These are phyloP conservation scores for Sporothrix humicola DNA, from an alignment of 2,329 filamentous ascomycete genomes.

Conservation along the genomic window DNA sequence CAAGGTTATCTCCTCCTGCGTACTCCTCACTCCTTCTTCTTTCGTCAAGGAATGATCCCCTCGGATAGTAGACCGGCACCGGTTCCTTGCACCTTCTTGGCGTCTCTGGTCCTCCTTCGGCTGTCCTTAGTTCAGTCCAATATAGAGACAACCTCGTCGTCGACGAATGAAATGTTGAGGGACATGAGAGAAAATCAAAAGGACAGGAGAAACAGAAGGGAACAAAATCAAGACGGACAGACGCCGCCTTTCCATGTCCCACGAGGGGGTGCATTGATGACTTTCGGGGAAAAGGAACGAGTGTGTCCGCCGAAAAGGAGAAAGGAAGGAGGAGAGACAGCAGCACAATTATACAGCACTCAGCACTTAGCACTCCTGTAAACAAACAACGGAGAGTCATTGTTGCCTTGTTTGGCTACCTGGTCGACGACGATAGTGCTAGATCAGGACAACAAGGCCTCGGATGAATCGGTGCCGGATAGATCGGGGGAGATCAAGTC, in stretches of 20 bases:
- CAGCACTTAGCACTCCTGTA: neutral
- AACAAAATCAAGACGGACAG: no score
- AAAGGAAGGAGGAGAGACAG: neutral
- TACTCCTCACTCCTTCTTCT: neutral
- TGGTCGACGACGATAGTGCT: neutral
- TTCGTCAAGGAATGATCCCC: neutral
- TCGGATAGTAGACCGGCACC: neutral
- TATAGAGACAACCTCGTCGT: neutral
- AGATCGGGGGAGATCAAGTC: neutral
- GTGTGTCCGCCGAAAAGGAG: neutral
- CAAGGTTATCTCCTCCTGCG: neutral
- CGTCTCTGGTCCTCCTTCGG: no score
- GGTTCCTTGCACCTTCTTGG: neutral
- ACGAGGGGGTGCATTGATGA: neutral
- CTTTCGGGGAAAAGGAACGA: constrained; percentile 12
- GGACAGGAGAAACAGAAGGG: no score
- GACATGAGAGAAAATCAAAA: no score
- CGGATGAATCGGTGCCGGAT: neutral
- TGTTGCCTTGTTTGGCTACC: neutral
- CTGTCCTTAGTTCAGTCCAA: neutral
- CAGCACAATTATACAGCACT: no score
- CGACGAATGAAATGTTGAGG: neutral
- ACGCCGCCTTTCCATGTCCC: neutral
- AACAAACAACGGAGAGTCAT: neutral
- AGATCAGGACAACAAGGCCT: neutral